These are phyloP conservation scores for Clathrospora elynae DNA, from an alignment of 2,329 filamentous ascomycete species.

Conservation along the genomic window DNA sequence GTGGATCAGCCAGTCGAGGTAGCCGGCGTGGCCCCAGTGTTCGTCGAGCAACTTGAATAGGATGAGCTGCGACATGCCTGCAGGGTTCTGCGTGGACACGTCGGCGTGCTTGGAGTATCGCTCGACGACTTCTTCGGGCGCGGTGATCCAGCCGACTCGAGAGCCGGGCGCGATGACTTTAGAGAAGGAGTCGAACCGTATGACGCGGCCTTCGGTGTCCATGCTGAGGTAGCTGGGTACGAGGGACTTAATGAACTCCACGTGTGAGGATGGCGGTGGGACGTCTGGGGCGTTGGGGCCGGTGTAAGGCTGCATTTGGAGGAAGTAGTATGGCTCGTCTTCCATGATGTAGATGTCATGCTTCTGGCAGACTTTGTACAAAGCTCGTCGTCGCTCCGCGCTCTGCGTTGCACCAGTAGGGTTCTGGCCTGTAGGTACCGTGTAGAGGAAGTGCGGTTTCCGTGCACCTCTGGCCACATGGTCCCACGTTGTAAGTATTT, in stretches of 20 bases:
- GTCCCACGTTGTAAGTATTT: slow-evolving; percentile 70
- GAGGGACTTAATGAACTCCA: slow-evolving; percentile 74
- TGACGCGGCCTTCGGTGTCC: slow-evolving; percentile 83
- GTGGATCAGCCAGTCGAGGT: slow-evolving; percentile 85
- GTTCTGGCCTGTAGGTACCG: slow-evolving; percentile 83
- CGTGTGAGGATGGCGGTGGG: slow-evolving; percentile 65
- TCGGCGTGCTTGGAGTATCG: slow-evolving; percentile 83
- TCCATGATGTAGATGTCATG: slow-evolving; percentile 88
- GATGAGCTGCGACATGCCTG: slow-evolving; percentile 80
- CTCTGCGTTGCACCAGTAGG: slow-evolving; percentile 86
- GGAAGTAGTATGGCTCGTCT: slow-evolving; percentile 93
- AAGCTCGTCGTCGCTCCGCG: slow-evolving; percentile 66
- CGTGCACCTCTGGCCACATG: slow-evolving; percentile 56
- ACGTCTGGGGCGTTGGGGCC: slow-evolving; percentile 57
- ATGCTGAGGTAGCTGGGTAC: slow-evolving; percentile 78
- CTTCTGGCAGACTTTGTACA: slow-evolving; percentile 80
- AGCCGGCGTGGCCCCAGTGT: slow-evolving; percentile 90
- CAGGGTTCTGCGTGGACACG: slow-evolving; percentile 81
- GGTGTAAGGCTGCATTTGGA: slow-evolving; percentile 82
- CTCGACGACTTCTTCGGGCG: slow-evolving; percentile 81
- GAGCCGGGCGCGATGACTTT: slow-evolving; percentile 87
- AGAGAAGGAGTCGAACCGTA: slow-evolving; percentile 91
- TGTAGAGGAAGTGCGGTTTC: slow-evolving; percentile 73
- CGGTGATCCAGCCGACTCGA: slow-evolving; percentile 87
- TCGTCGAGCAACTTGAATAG: slow-evolving; percentile 91